Evolutionary conservation across 2,329 filamentous ascomycete genomes (phyloP).

Genomic region (Colletotrichum musicola): DNA sequence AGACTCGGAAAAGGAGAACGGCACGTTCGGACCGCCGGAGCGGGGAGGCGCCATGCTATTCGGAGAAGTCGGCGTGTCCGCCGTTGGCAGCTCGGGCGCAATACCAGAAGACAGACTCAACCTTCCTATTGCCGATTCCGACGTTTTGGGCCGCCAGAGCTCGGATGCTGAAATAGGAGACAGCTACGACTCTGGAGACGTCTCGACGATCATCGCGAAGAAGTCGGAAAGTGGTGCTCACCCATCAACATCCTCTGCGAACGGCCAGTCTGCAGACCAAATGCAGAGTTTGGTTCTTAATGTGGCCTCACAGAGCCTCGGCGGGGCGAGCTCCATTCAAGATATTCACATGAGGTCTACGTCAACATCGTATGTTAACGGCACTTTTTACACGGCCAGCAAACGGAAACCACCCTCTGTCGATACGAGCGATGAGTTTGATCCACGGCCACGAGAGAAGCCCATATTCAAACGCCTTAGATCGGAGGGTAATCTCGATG

Average conservation of each 20-base stretch:
- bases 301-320: conserved; percentile 68
- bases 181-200: conserved; percentile 61
- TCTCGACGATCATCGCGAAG: conserved; percentile 33
- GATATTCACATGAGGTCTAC: conserved; percentile 42
- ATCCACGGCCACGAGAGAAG: conserved; percentile 49
- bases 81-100: conserved; percentile 65
- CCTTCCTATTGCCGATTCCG: conserved; percentile 53
- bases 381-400: conserved; percentile 61
- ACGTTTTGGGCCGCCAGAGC: conserved; percentile 49
- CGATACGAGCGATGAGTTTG: conserved; percentile 66
- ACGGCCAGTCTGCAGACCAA: conserved; percentile 60
- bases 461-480: conserved; percentile 69
- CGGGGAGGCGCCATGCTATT: conserved; percentile 59
- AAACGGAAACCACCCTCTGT: conserved; percentile 66
- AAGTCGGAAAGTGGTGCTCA: conserved; percentile 21
- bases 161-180: conserved; percentile 58
- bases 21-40: conserved; percentile 70
- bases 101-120: conserved; percentile 63
- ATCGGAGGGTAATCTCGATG: conserved; percentile 59
- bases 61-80: conserved; percentile 67
- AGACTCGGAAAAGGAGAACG: conserved; percentile 85
- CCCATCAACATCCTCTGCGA: conserved; percentile 44
- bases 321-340: conserved; percentile 60
- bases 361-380: conserved; percentile 39
- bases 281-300: conserved; percentile 65